phyloP scores from a whole-genome alignment of 768 basidiomycete genomes.

The Strobilomyces confusus region DNA sequence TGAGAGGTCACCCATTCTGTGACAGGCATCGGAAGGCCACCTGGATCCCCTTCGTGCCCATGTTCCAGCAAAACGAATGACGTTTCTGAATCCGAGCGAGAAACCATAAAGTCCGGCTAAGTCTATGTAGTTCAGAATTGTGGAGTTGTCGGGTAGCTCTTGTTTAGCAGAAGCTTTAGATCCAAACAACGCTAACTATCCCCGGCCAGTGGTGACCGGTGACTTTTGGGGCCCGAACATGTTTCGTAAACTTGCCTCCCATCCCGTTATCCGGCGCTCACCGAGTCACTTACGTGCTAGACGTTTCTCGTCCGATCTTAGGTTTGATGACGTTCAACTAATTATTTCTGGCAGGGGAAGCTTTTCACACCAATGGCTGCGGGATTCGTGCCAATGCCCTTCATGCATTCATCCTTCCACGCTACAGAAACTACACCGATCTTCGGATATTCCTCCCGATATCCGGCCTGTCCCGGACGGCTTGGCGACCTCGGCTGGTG shows the following conservation, averaged over 20 bases:
- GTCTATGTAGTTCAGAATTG: too few relatives aligned
- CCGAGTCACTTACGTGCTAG: neutral
- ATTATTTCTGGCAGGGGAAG: conserved; percentile 34
- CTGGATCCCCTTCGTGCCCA: neutral
- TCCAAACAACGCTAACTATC: too few relatives aligned
- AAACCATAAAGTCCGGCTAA: conserved; percentile 27
- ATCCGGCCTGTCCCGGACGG: conserved; percentile 43
- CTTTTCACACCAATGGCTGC: conserved; percentile 74
- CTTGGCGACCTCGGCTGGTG: conserved; percentile 39
- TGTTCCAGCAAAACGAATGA: conserved; percentile 48
- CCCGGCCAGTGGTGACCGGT: too few relatives aligned
- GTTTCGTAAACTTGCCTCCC: conserved; percentile 1
- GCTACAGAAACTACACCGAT: conserved; percentile 68
- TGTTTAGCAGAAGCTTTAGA: conserved; percentile 30
- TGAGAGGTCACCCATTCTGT: conserved; percentile 2
- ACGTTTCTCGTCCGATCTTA: conserved; percentile 7
- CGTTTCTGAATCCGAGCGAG: conserved; percentile 36
- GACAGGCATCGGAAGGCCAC: neutral
- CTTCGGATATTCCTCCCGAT: conserved; percentile 58
- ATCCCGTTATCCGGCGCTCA: neutral
- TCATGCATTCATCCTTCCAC: conserved; percentile 75
- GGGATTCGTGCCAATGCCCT: conserved; percentile 78
- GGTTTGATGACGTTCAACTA: conserved; percentile 11
- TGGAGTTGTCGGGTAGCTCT: too few relatives aligned
- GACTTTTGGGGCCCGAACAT: too few relatives aligned